Percentiles rank a stretch among this genome's conserved stretches.
phyloP scores from a whole-genome alignment of 1,139 yeast genomes.

The Suzukiozyma palmioleophila region DNA sequence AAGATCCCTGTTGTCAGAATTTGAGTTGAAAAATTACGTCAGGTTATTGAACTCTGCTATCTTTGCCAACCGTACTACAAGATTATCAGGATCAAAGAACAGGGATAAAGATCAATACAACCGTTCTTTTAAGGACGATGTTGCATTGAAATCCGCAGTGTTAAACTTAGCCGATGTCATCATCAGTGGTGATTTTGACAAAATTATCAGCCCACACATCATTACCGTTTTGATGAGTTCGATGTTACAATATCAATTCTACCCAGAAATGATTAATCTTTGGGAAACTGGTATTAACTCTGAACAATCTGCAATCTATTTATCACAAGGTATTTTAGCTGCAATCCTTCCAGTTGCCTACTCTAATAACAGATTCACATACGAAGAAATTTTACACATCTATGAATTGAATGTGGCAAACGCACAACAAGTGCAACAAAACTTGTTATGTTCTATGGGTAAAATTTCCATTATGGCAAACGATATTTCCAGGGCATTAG shows the following conservation, averaged over 20 bases:
- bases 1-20: constrained; percentile 19
- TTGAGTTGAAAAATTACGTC: constrained; percentile 27
- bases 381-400: constrained; percentile 48
- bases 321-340: constrained; percentile 61
- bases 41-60: constrained; percentile 17
- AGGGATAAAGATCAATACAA: constrained; percentile 38
- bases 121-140: constrained; percentile 26
- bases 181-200: constrained; percentile 27
- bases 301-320: constrained; percentile 25
- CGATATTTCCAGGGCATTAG: constrained; percentile 38
- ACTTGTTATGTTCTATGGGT: constrained; percentile 35
- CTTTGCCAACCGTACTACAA: constrained; percentile 25
- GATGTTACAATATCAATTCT: constrained; percentile 33
- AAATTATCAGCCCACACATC: constrained; percentile 17
- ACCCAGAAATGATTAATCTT: constrained; percentile 31
- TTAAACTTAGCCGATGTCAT: constrained; percentile 30
- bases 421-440: constrained; percentile 16
- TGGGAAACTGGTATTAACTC: constrained; percentile 44
- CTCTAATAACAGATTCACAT: constrained; percentile 55
- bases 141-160: constrained; percentile 30
- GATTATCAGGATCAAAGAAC: constrained; percentile 31
- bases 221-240: constrained; percentile 24
- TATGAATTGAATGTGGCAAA: constrained; percentile 32
- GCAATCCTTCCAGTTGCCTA: constrained; percentile 67
- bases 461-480: constrained; percentile 37